Evolutionary conservation across 73 alveolate species (phyloP).

Genomic region (Paramecium bursaria): DNA sequence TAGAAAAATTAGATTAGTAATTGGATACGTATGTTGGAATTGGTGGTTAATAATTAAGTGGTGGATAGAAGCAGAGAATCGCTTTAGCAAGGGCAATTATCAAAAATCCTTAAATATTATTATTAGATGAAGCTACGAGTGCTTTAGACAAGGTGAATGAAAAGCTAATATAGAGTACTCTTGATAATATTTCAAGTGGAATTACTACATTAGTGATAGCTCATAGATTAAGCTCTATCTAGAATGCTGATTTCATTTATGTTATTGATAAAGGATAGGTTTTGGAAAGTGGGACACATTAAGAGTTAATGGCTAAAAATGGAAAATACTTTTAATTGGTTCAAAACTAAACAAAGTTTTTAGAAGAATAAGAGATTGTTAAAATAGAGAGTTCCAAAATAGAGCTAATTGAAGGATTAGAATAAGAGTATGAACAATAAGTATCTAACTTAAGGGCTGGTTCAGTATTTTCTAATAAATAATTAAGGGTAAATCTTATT

Average conservation of each 20-base stretch:
- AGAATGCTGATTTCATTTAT: slow-evolving; percentile 70
- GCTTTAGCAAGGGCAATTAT: slow-evolving; percentile 94
- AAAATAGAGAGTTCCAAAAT: too few relatives aligned
- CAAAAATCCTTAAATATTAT: slow-evolving; percentile 85
- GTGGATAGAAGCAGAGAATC: slow-evolving; percentile 94
- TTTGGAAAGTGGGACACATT: slow-evolving; percentile 66
- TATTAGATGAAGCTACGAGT: slow-evolving; percentile 97
- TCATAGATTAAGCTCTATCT: slow-evolving; percentile 72
- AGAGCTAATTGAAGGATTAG: too few relatives aligned
- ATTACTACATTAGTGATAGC: slow-evolving; percentile 61
- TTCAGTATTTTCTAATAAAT: too few relatives aligned
- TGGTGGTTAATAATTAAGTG: slow-evolving; percentile 87
- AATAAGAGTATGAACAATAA: too few relatives aligned
- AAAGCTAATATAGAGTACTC: slow-evolving; percentile 82
- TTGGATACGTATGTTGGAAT: slow-evolving; percentile 82
- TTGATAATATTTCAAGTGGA: slow-evolving; percentile 71
- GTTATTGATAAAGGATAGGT: slow-evolving; percentile 73
- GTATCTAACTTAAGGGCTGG: too few relatives aligned
- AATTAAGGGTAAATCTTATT: too few relatives aligned
- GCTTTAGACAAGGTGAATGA: slow-evolving; percentile 94
- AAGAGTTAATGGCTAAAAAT: slow-evolving; percentile 33
- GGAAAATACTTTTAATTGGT: slow-evolving; percentile 64
- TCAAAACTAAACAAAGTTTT: slow-evolving; percentile 7
- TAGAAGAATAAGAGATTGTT: neutral
- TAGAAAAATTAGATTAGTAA: slow-evolving; percentile 84